phyloP scores from a whole-genome alignment of 768 basidiomycete genomes.

The Russula sp. region DNA sequence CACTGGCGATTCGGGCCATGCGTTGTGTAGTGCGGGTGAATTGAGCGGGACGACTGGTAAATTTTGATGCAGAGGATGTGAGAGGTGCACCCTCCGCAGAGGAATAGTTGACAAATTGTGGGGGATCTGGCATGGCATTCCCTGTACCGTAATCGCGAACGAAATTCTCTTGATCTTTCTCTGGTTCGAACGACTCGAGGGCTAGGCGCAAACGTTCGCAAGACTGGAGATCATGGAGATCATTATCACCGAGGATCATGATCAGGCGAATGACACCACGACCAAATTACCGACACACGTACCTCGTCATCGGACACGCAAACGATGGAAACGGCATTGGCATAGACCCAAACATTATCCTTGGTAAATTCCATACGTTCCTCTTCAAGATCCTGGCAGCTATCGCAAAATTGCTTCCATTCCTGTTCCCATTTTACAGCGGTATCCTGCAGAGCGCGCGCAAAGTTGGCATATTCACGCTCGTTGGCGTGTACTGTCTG shows the following conservation, averaged over 20 bases:
- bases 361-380: conserved; percentile 92
- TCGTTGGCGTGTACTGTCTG: conserved; percentile 89
- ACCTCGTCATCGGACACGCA: conserved; percentile 97
- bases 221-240: conserved; percentile 46
- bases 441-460: conserved; percentile 72
- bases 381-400: conserved; percentile 93
- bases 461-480: conserved; percentile 86
- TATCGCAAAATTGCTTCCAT: conserved; percentile 94
- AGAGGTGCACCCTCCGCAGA: conserved; percentile 48
- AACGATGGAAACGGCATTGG: conserved; percentile 92
- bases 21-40: conserved; percentile 44
- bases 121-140: conserved; percentile 80
- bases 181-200: conserved; percentile 84
- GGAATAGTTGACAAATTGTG: conserved; percentile 78
- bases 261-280: conserved; percentile 1
- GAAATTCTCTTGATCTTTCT: conserved; percentile 84
- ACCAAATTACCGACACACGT: conserved; percentile 24
- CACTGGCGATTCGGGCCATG: conserved; percentile 24
- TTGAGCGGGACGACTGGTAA: conserved; percentile 51
- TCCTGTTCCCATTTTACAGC: conserved; percentile 82
- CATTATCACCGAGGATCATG: not conserved
- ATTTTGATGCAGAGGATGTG: conserved; percentile 50
- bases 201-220: conserved; percentile 85
- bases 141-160: conserved; percentile 88
- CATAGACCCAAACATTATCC: conserved; percentile 93